phyloP scores from a whole-genome alignment of 306 rosid genomes.

The Glycyrrhiza uralensis region DNA sequence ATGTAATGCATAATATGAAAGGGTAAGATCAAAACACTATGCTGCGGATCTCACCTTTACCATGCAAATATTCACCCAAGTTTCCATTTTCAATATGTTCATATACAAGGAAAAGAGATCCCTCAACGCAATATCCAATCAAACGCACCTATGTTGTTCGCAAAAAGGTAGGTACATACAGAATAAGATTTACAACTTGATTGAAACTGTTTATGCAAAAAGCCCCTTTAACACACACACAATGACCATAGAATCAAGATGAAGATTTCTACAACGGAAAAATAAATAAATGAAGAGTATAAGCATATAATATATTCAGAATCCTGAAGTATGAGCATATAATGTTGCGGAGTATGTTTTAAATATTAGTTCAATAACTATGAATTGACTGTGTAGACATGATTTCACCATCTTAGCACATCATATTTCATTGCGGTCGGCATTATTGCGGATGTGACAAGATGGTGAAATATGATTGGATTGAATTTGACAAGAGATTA shows the following conservation, averaged over 20 bases:
- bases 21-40: neutral
- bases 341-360: neutral
- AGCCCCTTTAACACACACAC: neutral
- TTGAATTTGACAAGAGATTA: no score
- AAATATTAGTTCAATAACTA: no score
- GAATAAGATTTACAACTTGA: neutral
- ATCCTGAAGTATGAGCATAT: neutral
- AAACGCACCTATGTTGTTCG: slow-evolving; percentile 66
- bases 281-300: neutral
- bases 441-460: no score
- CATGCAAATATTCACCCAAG: slow-evolving; percentile 76
- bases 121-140: slow-evolving; percentile 86
- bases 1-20: neutral
- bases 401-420: no score
- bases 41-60: slow-evolving; percentile 50
- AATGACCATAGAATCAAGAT: neutral
- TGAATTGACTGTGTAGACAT: no score
- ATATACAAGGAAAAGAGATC: slow-evolving; percentile 77
- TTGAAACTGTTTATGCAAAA: neutral
- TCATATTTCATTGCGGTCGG: no score
- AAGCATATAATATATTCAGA: neutral
- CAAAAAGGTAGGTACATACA: neutral
- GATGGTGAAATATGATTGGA: no score
- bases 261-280: neutral
- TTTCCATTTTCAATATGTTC: slow-evolving; percentile 55